Percentiles rank a stretch among this genome's conserved stretches.
Evolutionary conservation across 805 yeast genomes (phyloP).

Genomic region (Kuraishia hungarica): DNA sequence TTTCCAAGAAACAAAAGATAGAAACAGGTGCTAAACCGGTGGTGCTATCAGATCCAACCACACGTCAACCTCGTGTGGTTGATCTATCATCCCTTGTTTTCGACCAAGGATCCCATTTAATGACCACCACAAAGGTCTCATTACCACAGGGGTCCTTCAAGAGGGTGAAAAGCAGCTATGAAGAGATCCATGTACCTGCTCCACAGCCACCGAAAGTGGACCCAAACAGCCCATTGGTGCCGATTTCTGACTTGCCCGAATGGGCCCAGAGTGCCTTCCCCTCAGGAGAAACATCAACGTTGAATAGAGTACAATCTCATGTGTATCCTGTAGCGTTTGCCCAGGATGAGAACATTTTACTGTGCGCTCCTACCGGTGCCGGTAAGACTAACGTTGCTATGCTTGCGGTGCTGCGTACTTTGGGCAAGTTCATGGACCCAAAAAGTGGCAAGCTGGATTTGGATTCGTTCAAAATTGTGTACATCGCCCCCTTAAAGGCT

Average conservation of each 20-base stretch:
- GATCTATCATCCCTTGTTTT: constrained; percentile 57
- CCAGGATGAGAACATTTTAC: constrained; percentile 59
- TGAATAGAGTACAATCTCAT: constrained; percentile 79
- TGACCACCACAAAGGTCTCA: constrained; percentile 57
- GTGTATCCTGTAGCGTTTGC: constrained; percentile 74
- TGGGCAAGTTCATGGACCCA: constrained; percentile 41
- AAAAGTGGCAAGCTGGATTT: constrained; percentile 29
- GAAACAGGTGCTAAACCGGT: constrained; percentile 4
- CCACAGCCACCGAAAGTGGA: constrained; percentile 41
- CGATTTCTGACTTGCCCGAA: constrained; percentile 57
- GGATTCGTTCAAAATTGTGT: constrained; percentile 65
- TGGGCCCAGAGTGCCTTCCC: constrained; percentile 84
- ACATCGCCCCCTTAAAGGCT: constrained; percentile 90
- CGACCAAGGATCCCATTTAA: constrained; percentile 64
- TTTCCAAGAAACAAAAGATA: constrained; percentile 5
- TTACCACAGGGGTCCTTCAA: constrained; percentile 83
- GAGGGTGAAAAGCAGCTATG: constrained; percentile 64
- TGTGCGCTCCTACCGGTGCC: constrained; percentile 99
- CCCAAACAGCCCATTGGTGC: constrained; percentile 36
- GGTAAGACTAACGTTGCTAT: constrained; percentile 97
- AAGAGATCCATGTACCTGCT: constrained; percentile 88
- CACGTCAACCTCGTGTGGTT: constrained; percentile 41
- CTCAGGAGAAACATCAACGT: constrained; percentile 48
- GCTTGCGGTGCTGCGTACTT: constrained; percentile 60
- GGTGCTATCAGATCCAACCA: background rate